Conservation (phyloP, 192 early-diverging fungal species). For the Podila epicladia region DNA sequence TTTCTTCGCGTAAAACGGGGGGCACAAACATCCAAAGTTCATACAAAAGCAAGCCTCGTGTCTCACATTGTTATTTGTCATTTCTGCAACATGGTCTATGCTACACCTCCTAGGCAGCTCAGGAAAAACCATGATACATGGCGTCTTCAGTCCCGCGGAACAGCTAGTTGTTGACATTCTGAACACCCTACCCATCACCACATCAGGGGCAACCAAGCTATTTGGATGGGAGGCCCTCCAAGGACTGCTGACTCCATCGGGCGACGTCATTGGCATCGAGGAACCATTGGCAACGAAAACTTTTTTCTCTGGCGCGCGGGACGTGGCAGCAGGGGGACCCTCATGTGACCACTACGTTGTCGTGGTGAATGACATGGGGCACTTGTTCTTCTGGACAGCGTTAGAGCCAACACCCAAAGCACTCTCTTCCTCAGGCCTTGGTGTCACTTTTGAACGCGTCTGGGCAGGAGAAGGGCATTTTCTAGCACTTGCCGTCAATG, state of each 20-base stretch:
- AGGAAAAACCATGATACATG: background rate
- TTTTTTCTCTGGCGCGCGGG: conserved; percentile 1
- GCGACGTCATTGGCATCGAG: conserved; percentile 11
- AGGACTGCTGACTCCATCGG: conserved; percentile 8
- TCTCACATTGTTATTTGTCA: too few relatives aligned
- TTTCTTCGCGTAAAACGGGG: too few relatives aligned
- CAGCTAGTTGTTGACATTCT: background rate
- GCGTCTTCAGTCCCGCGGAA: background rate
- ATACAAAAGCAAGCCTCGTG: too few relatives aligned
- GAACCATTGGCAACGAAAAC: background rate
- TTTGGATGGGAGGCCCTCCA: conserved; percentile 16
- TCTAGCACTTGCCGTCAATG: conserved; percentile 22
- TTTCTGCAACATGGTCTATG: too few relatives aligned
- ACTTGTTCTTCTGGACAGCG: conserved; percentile 14
- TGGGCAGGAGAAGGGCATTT: conserved; percentile 53
- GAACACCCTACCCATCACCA: background rate
- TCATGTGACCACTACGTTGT: conserved; percentile 19
- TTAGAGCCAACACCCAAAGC: background rate
- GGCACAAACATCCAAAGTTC: too few relatives aligned
- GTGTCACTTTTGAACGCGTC: conserved; percentile 10
- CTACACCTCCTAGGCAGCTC: too few relatives aligned
- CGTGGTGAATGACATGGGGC: conserved; percentile 6
- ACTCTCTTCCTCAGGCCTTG: background rate
- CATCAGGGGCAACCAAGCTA: background rate
- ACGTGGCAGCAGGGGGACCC: conserved; percentile 24